phyloP scores from a whole-genome alignment of 2,329 filamentous ascomycete genomes.

The Lachnellula arida region DNA sequence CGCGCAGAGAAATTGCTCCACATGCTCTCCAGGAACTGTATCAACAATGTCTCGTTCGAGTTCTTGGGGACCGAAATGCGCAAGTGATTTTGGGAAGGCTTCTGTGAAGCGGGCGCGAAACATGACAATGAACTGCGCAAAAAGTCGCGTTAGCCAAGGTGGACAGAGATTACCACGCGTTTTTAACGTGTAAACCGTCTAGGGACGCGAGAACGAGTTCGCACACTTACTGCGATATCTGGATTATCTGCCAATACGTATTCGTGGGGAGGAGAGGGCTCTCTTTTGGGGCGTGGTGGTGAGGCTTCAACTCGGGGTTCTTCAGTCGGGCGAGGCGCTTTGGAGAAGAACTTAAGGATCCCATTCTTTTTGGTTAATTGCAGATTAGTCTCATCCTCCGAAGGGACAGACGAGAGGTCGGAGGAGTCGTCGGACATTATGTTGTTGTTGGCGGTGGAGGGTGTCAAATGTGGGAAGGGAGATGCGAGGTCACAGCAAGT shows the following conservation, averaged over 20 bases:
- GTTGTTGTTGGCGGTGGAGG: constrained; percentile 8
- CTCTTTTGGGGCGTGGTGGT: constrained; percentile 70
- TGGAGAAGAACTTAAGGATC: constrained; percentile 65
- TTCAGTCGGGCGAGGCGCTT: constrained; percentile 39
- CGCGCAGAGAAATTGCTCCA: constrained; percentile 85
- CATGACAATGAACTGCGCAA: constrained; percentile 87
- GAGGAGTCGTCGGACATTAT: constrained; percentile 53
- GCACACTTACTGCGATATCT: constrained; percentile 77
- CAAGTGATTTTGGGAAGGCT: constrained; percentile 78
- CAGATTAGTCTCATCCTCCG: constrained; percentile 50
- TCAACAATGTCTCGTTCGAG: constrained; percentile 83
- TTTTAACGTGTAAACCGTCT: constrained; percentile 42
- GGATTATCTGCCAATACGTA: constrained; percentile 85
- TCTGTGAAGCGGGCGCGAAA: constrained; percentile 92
- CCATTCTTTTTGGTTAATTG: constrained; percentile 49
- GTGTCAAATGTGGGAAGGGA: constrained; percentile 4
- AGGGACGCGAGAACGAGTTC: constrained; percentile 37
- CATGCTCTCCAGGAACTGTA: constrained; percentile 71
- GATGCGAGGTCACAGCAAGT: constrained; percentile 10
- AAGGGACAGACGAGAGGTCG: constrained; percentile 54
- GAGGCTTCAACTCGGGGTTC: constrained; percentile 51
- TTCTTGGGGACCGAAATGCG: constrained; percentile 92
- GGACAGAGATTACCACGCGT: constrained; percentile 42
- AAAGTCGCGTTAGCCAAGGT: constrained; percentile 32
- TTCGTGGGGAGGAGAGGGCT: constrained; percentile 85